Evolutionary conservation across 257 asterid genomes (phyloP).

Genomic region (Hygrophila difformis): DNA sequence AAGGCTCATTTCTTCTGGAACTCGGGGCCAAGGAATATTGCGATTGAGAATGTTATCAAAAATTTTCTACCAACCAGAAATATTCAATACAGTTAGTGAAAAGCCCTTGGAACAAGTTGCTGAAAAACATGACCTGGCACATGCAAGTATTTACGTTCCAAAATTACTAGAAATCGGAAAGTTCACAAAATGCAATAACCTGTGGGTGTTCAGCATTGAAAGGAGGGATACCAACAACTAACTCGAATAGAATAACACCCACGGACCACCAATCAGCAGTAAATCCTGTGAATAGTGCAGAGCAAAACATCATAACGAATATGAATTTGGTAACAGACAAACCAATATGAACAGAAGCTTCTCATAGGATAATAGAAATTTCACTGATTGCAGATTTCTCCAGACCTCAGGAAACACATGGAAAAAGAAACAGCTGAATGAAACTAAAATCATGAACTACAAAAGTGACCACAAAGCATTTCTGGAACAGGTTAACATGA

Average conservation of each 20-base stretch:
- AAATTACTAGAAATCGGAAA: background rate
- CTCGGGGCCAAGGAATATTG: constrained; percentile 88
- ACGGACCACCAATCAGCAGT: constrained; percentile 99
- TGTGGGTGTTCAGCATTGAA: constrained; percentile 99
- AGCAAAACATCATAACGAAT: constrained; percentile 7
- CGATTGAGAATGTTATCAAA: constrained; percentile 93
- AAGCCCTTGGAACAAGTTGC: background rate
- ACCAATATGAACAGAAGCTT: constrained; percentile 1
- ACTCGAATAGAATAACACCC: constrained; percentile 88
- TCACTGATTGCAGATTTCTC: too few species aligned
- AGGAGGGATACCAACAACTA: constrained; percentile 97
- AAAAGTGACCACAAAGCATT: too few species aligned
- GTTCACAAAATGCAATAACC: constrained; percentile 31
- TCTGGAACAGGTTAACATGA: too few species aligned
- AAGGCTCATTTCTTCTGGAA: constrained; percentile 88
- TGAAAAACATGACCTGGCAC: too few species aligned
- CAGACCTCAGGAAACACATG: too few species aligned
- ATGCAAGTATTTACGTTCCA: too few species aligned
- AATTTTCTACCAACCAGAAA: constrained; percentile 69
- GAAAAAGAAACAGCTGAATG: too few species aligned
- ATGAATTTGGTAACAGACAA: background rate
- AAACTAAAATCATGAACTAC: background rate
- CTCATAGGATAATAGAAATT: too few species aligned
- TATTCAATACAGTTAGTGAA: too few species aligned
- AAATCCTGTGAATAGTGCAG: constrained; percentile 42